Percentiles rank a stretch among this genome's conserved stretches.
phyloP scores from a whole-genome alignment of 2,329 filamentous ascomycete genomes.

The Claviceps spartinae region DNA sequence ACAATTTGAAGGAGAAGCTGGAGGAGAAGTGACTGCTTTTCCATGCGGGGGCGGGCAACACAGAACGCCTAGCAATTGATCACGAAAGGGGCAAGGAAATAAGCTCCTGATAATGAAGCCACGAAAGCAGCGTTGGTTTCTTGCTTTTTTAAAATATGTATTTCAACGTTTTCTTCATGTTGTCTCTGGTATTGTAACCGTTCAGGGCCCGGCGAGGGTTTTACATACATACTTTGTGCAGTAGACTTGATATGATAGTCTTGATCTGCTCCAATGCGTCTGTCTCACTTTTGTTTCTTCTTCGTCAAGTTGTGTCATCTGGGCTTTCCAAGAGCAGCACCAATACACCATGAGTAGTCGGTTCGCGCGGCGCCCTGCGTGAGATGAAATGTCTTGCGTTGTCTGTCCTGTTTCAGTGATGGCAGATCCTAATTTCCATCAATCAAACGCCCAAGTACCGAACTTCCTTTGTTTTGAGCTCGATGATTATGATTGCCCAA shows the following conservation, averaged over 20 bases:
- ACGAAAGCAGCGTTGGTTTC: not conserved
- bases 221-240: no score
- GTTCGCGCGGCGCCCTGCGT: no score
- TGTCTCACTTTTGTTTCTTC: not conserved
- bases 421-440: no score
- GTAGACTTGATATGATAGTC: no score
- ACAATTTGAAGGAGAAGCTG: not conserved
- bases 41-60: not conserved
- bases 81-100: not conserved
- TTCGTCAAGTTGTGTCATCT: not conserved
- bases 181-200: not conserved
- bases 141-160: not conserved
- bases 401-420: no score
- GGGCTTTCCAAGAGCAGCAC: no score
- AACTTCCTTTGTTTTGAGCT: no score
- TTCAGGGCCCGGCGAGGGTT: not conserved
- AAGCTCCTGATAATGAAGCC: not conserved
- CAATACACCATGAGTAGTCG: no score
- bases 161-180: not conserved
- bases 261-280: no score
- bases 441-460: no score
- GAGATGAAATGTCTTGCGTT: no score
- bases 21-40: not conserved
- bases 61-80: not conserved
- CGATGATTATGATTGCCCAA: no score